Percentiles rank a stretch among this genome's conserved stretches.
Evolutionary conservation across 176 grass and related monocot species (phyloP).

Genomic region (Musa troglodytarum): DNA sequence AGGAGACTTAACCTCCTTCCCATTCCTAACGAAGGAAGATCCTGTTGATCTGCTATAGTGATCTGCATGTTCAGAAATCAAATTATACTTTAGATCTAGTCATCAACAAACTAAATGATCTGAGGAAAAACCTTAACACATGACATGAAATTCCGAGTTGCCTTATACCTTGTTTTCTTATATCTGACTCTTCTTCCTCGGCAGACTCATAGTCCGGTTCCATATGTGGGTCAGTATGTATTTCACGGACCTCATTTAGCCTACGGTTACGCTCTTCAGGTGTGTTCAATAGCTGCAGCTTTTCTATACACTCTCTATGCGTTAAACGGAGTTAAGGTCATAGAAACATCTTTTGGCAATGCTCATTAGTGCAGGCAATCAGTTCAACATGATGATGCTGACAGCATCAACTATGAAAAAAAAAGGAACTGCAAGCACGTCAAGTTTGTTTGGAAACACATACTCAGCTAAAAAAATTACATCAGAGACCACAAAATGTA

Average conservation of each 20-base stretch:
- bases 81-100: constrained; percentile 15
- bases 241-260: constrained; percentile 73
- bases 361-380: not conserved
- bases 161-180: constrained; percentile 49
- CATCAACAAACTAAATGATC: constrained; percentile 15
- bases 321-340: constrained; percentile 45
- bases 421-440: too few species aligned
- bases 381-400: not conserved
- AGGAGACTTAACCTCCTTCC: constrained; percentile 43
- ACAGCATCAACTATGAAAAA: not conserved
- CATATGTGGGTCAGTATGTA: constrained; percentile 88
- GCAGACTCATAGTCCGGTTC: constrained; percentile 94
- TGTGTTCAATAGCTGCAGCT: constrained; percentile 68
- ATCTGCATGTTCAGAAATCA: constrained; percentile 36
- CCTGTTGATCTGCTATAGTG: constrained; percentile 43
- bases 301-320: constrained; percentile 97
- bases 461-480: too few species aligned
- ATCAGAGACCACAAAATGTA: too few species aligned
- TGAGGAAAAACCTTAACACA: not conserved
- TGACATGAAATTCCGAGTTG: constrained; percentile 15
- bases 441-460: too few species aligned
- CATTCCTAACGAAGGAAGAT: constrained; percentile 46
- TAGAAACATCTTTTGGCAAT: not conserved
- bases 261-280: constrained; percentile 84
- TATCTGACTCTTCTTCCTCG: constrained; percentile 71